Base-by-base conservation (phyloP, 164 flowering plant genomes). In the Chimonanthus salicifolius region DNA sequence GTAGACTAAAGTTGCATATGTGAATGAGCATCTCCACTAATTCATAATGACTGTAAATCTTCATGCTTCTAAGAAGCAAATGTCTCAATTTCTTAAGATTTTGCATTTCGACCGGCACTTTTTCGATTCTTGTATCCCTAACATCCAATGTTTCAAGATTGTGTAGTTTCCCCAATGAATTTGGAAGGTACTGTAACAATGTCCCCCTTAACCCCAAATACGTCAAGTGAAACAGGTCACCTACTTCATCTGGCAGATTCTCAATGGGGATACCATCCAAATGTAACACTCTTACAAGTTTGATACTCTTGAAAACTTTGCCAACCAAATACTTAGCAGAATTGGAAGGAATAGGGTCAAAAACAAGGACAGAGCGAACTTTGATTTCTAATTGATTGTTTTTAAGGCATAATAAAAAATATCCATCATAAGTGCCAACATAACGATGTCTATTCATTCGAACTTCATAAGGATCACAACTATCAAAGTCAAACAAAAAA, bases 111-210 rank as follows among this genome's bases (percentile, higher is more conserved):
- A 4, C 62, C 6, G 84, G 85, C 3, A 86, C 67, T n/a, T 45
- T 75, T 62, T 75, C 49, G 6, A 85, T 43, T 18, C 60, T 45
- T 11, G 85, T 79, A 11, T 78, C 65, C 64, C 82, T 72, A 3
- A 85, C 65, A 75, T 86, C 87, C 67, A 85, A 66, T 5, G 81
- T 83, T 70, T 87, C 84, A 1, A 87, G 70, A 67, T 74, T 83
- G 7, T 60, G 47, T 3, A 85, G 84, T 73, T 62, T 82, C 58
- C 72, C 82, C 10, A 87, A 74, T 9, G 87, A 75, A 44, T 74
- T 62, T 2, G 89, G 89, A 67, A 87, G 80, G 72, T 60, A 66
- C 48, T 15, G 73, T 44, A 86, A 43, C 71, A 67, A 71, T 7
- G 87, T 85, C 0, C 64, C 73, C 47, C 83, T 76, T 46, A 85